These are phyloP conservation scores for Amborella trichopoda DNA, from an alignment of 164 flowering plant species.

Conservation along the genomic window DNA sequence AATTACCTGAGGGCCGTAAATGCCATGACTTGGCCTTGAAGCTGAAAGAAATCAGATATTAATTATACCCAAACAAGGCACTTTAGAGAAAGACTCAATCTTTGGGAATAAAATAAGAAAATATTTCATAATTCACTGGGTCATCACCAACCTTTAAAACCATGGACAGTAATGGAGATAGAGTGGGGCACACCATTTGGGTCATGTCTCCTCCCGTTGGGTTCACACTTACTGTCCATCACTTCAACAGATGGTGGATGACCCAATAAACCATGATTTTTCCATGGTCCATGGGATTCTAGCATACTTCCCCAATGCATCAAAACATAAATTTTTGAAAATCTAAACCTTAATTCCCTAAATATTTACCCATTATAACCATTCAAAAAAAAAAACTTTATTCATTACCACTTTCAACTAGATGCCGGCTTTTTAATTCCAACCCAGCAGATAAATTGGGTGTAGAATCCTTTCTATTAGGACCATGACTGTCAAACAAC, in stretches of 20 bases:
- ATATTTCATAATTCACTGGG: too few species aligned
- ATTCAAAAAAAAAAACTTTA: conserved; percentile 3
- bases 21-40: too few species aligned
- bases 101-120: too few species aligned
- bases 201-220: too few species aligned
- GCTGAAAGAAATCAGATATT: too few species aligned
- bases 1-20: too few species aligned
- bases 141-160: too few species aligned
- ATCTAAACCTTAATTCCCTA: background rate
- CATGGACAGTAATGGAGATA: too few species aligned
- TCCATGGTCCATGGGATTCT: conserved; percentile 5
- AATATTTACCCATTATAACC: background rate
- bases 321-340: background rate
- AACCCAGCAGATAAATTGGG: conserved; percentile 7
- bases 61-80: too few species aligned
- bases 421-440: conserved; percentile 9
- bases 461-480: conserved; percentile 1
- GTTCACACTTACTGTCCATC: background rate
- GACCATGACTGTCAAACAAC: conserved; percentile 5
- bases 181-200: too few species aligned
- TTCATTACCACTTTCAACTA: conserved; percentile 21
- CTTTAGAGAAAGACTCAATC: too few species aligned
- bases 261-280: too few species aligned
- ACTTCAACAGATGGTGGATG: conserved; percentile 10
- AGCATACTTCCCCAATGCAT: conserved; percentile 7